These are phyloP conservation scores for Proliferodiscus dingleyae DNA, from an alignment of 2,329 filamentous ascomycete species.

Conservation along the genomic window DNA sequence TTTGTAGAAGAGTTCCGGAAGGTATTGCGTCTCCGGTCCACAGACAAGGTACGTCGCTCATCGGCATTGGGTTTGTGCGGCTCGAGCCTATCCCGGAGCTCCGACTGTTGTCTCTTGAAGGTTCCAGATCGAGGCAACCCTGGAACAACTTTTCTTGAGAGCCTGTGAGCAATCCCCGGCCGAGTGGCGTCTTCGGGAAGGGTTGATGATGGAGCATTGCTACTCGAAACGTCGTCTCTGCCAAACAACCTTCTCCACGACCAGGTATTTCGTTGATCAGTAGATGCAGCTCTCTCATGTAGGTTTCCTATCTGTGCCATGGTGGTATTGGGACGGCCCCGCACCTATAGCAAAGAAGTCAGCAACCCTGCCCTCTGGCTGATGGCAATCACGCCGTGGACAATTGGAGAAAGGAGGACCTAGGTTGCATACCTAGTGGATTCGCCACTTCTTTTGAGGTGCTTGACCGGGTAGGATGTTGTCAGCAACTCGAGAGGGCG, in stretches of 20 bases:
- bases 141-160: constrained; percentile 61
- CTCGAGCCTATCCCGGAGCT: constrained; percentile 67
- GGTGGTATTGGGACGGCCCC: constrained; percentile 19
- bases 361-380: constrained; percentile 11
- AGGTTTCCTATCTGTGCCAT: constrained; percentile 28
- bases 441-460: constrained; percentile 2
- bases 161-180: constrained; percentile 26
- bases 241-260: constrained; percentile 31
- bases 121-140: constrained; percentile 72
- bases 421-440: constrained; percentile 10
- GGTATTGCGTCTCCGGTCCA: constrained; percentile 43
- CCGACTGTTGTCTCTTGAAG: constrained; percentile 78
- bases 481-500: constrained; percentile 14
- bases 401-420: constrained; percentile 2
- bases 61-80: constrained; percentile 57
- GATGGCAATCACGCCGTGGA: constrained; percentile 1
- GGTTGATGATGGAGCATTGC: constrained; percentile 11
- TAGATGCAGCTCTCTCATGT: constrained; percentile 24
- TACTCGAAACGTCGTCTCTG: constrained; percentile 22
- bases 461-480: constrained; percentile 1
- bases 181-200: constrained; percentile 16
- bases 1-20: constrained; percentile 23
- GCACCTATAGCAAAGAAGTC: constrained; percentile 14
- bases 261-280: constrained; percentile 28
- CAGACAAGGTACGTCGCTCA: constrained; percentile 68